These are phyloP conservation scores for Clathrus columnatus DNA, from an alignment of 768 basidiomycete species.

Conservation along the genomic window DNA sequence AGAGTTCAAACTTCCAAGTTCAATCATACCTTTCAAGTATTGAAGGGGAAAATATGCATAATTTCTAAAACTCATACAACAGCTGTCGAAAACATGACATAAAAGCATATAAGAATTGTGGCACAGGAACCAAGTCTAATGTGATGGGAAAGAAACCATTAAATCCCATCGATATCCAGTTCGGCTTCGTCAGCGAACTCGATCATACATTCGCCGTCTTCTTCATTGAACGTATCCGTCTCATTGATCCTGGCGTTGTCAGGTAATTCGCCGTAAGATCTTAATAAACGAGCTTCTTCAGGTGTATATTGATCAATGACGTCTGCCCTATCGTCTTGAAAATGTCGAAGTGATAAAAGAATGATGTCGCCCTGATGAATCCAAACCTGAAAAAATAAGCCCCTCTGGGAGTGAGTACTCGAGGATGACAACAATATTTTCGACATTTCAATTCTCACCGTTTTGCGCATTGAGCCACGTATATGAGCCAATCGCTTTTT, in stretches of 20 bases:
- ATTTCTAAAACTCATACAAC: no score
- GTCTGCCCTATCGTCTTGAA: conserved; percentile 99
- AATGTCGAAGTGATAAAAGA: conserved; percentile 88
- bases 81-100: no score
- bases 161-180: conserved; percentile 87
- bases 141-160: conserved; percentile 23
- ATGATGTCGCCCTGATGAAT: conserved; percentile 98
- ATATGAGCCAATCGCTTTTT: conserved; percentile 97
- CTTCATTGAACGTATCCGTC: conserved; percentile 87
- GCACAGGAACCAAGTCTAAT: no score
- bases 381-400: conserved; percentile 68
- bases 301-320: conserved; percentile 98
- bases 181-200: conserved; percentile 87
- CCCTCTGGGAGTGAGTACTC: not conserved
- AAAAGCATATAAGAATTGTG: no score
- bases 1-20: no score
- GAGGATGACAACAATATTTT: not conserved
- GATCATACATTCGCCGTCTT: conserved; percentile 82
- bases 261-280: conserved; percentile 96
- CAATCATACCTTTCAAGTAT: no score
- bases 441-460: conserved; percentile 30
- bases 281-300: conserved; percentile 86
- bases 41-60: no score
- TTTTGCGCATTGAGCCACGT: conserved; percentile 98
- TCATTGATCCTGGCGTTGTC: conserved; percentile 97